Percentiles rank a stretch among this genome's conserved stretches.
Conservation (phyloP, 1,284 basidiomycete genomes). For the Athelia sp. region DNA sequence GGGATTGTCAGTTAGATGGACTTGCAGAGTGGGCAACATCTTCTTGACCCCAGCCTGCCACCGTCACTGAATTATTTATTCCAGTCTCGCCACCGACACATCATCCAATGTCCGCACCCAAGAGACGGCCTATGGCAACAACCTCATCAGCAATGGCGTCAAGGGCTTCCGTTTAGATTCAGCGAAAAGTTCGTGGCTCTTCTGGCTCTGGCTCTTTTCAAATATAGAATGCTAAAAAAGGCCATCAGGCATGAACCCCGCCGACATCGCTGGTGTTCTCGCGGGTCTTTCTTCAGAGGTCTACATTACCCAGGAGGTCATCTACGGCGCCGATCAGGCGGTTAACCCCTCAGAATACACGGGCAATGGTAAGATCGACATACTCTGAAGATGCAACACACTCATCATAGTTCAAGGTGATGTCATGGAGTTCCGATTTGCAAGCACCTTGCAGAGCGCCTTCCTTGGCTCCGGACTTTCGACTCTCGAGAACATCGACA, state of each 20-base stretch:
- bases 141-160: slow-evolving; percentile 55
- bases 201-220: slow-evolving; percentile 1
- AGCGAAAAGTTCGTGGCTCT: slow-evolving; percentile 47
- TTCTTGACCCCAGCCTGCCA: neutral
- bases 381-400: no score
- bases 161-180: slow-evolving; percentile 66
- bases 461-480: slow-evolving; percentile 51
- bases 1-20: slow-evolving; percentile 52
- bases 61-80: neutral
- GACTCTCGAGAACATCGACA: slow-evolving; percentile 48
- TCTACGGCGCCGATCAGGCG: slow-evolving; percentile 43
- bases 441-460: slow-evolving; percentile 42
- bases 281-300: slow-evolving; percentile 33
- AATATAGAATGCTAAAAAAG: neutral
- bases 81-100: slow-evolving; percentile 56
- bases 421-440: slow-evolving; percentile 53
- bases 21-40: slow-evolving; percentile 49
- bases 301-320: slow-evolving; percentile 60
- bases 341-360: slow-evolving; percentile 53
- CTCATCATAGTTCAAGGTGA: neutral
- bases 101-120: slow-evolving; percentile 44
- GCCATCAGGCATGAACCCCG: slow-evolving; percentile 44
- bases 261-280: slow-evolving; percentile 51
- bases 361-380: slow-evolving; percentile 35
- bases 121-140: slow-evolving; percentile 55